A percentile compares a stretch with the other conserved stretches of the same genome.
Evolutionary conservation across 257 asterid genomes (phyloP).

Genomic region (Cordia subcordata): DNA sequence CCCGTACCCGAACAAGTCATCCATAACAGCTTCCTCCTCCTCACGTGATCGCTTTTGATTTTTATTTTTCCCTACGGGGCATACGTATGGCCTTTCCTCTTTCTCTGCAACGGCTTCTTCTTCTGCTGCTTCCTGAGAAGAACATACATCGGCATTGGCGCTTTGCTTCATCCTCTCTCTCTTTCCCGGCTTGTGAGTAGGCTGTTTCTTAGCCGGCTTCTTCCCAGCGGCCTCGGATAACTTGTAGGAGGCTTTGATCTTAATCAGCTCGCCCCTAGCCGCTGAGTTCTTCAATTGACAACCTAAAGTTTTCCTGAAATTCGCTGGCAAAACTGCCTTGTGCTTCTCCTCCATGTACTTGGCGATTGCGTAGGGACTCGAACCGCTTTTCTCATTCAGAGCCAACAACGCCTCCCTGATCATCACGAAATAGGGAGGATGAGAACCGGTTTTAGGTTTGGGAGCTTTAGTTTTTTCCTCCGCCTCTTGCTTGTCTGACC

Average conservation of each 20-base stretch:
- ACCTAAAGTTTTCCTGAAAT: conserved; percentile 57
- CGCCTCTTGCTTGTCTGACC: conserved; percentile 5
- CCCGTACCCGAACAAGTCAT: no score
- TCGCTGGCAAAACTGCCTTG: conserved; percentile 49
- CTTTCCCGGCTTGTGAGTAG: conserved; percentile 8
- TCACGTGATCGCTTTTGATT: no score
- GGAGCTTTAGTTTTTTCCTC: conserved; percentile 38
- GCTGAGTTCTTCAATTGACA: conserved; percentile 65
- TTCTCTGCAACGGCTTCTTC: no score
- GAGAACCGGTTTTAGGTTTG: conserved; percentile 52
- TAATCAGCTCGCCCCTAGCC: conserved; percentile 49
- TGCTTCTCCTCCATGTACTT: conserved; percentile 70
- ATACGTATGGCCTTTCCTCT: no score
- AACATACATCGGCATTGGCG: no score
- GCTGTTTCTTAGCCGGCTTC: conserved; percentile 16
- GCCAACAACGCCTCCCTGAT: conserved; percentile 61
- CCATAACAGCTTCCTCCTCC: no score
- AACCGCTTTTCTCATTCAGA: conserved; percentile 56
- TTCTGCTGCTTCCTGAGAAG: no score
- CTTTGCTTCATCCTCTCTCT: no score
- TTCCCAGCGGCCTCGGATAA: conserved; percentile 32
- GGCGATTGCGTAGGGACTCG: conserved; percentile 70
- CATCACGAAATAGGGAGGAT: conserved; percentile 81
- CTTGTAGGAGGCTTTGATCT: conserved; percentile 72
- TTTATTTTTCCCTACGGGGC: no score